Evolutionary conservation across 164 flowering plant genomes (phyloP).

Genomic region (Vitis rupestris): DNA sequence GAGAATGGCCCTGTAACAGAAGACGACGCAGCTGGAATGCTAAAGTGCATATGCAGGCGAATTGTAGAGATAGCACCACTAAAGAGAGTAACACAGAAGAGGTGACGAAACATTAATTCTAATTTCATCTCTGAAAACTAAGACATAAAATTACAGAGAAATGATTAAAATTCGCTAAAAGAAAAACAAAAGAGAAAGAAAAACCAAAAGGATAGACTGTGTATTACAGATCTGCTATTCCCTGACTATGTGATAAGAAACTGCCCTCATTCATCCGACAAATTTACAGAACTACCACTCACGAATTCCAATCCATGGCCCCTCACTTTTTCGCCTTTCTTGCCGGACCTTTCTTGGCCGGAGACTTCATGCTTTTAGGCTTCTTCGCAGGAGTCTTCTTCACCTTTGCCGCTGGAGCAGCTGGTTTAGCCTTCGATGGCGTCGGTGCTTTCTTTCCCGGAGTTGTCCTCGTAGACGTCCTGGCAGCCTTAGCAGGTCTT

Average conservation of each 20-base stretch:
- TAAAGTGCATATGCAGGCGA: no score
- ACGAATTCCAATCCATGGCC: not conserved
- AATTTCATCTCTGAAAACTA: no score
- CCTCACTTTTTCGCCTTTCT: conserved; percentile 41
- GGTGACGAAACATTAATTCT: no score
- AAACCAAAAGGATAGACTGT: not conserved
- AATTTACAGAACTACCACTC: conserved; percentile 24
- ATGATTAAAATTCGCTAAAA: no score
- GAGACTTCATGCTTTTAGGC: conserved; percentile 37
- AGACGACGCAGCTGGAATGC: no score
- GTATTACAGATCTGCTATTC: not conserved
- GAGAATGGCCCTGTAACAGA: no score
- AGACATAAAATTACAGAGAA: no score
- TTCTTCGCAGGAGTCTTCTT: conserved; percentile 16
- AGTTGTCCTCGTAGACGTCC: conserved; percentile 16
- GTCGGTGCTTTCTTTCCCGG: conserved; percentile 15
- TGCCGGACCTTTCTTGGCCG: conserved; percentile 24
- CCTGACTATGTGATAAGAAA: not conserved
- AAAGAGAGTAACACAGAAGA: no score
- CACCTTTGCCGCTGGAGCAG: conserved; percentile 17
- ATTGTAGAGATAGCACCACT: no score
- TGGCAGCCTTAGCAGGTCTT: conserved; percentile 16
- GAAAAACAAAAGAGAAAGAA: no score
- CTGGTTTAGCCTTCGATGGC: conserved; percentile 1
- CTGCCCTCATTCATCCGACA: not conserved